phyloP scores from a whole-genome alignment of 805 yeast species.

The Kodamaea hsintzibuensis region DNA sequence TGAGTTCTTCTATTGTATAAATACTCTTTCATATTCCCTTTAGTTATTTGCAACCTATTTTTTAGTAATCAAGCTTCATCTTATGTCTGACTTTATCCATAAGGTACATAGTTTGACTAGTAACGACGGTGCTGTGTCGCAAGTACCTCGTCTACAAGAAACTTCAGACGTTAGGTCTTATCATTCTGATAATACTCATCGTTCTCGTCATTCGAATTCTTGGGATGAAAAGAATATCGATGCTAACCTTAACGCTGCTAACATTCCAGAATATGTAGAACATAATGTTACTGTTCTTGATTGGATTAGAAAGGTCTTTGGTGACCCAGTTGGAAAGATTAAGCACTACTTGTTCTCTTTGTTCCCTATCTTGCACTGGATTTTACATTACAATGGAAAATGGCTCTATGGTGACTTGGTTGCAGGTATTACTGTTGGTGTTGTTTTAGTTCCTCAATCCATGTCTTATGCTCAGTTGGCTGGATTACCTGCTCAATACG shows the following conservation, averaged over 20 bases:
- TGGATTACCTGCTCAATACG: constrained; percentile 76
- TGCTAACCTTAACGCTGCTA: constrained; percentile 9
- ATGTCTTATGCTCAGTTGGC: constrained; percentile 95
- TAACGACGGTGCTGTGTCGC: constrained; percentile 19
- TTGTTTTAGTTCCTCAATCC: constrained; percentile 90
- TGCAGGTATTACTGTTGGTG: constrained; percentile 93
- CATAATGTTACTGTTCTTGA: constrained; percentile 33
- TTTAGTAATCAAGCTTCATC: not conserved
- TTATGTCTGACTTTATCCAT: constrained; percentile 15
- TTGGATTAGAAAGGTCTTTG: constrained; percentile 28
- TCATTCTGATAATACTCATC: constrained; percentile 16
- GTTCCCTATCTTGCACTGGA: constrained; percentile 84
- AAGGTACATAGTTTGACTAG: constrained; percentile 10
- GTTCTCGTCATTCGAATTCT: constrained; percentile 6
- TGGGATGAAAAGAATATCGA: constrained; percentile 7
- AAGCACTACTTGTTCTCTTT: constrained; percentile 56
- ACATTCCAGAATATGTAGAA: constrained; percentile 41
- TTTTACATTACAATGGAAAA: constrained; percentile 72
- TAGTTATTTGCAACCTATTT: constrained; percentile 2
- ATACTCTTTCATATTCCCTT: constrained; percentile 1
- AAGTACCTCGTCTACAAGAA: constrained; percentile 23
- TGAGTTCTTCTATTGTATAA: not conserved
- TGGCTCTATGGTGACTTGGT: constrained; percentile 85
- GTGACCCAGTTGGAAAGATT: constrained; percentile 42
- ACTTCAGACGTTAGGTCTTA: constrained; percentile 11